Base-by-base conservation (phyloP, 2,329 filamentous ascomycete genomes). In the Emmonsia crescens region DNA sequence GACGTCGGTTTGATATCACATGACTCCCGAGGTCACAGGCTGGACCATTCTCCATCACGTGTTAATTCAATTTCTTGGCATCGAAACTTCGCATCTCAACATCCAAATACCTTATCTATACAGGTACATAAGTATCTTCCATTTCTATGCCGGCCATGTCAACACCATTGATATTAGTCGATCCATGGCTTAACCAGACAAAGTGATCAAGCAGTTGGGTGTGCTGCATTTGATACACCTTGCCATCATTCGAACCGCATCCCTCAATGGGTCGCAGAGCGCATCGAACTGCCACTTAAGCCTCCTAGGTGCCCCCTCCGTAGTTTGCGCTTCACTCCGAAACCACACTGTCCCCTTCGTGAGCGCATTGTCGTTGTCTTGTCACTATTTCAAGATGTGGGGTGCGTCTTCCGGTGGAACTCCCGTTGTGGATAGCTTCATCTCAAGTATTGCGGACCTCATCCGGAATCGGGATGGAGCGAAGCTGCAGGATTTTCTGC, bases 401-500 rank as follows among this genome's bases (percentile, higher is more conserved):
- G 61, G 57, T 38, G 42, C 62, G 12, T 12, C 57, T 21, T n/a
- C 60, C 21, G 63, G 60, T 49, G 64, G 66, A 21, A 89, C 89
- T 75, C 80, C 85, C 44, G 81, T 88, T 51, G 76, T 89, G 27
- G 79, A 85, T 66, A 80, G 87, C 66, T 94, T 92, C 71, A 82
- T 93, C 59, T 74, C 76, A 12, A 83, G 83, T 60, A 82, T 93
- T 60, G 82, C 83, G 59, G 76, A 77, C 24, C 81, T 88, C 62
- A 80, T 92, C 57, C 80, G 81, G 60, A 75, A 76, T 24, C 84
- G 85, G 63, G 82, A 92, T 74, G 88, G 87, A 63, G 76, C 78
- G 38, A 79, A 82, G 64, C 80, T 95, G 16, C 82, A 87, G 64
- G 80, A 85, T 62, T 92, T 85, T 79, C 81, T 95, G 16, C 82